A percentile compares a stretch with the other conserved stretches of the same genome.
Conservation (phyloP, 306 rosid species). For the Quercus alba region DNA sequence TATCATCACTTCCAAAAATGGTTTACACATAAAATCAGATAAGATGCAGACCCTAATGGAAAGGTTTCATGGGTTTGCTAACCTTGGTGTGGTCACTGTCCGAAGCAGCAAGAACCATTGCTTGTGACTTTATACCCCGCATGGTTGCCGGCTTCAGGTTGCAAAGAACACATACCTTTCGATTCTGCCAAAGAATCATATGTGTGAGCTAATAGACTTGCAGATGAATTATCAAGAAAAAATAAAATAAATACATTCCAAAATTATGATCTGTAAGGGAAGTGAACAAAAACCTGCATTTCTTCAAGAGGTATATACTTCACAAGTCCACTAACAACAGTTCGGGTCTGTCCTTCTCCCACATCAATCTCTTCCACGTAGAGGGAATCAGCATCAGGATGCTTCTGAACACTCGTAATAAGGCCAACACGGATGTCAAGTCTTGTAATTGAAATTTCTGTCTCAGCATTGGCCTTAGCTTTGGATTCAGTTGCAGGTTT, state of each 20-base stretch:
- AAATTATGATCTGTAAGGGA: neutral
- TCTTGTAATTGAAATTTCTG: constrained; percentile 69
- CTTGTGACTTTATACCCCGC: constrained; percentile 93
- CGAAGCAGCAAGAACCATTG: constrained; percentile 96
- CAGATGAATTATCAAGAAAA: neutral
- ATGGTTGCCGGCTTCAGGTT: constrained; percentile 85
- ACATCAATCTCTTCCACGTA: constrained; percentile 95
- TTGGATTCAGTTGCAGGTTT: constrained; percentile 48
- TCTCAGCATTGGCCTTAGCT: constrained; percentile 48
- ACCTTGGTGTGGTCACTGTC: constrained; percentile 65
- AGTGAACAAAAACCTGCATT: constrained; percentile 70
- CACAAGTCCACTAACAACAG: constrained; percentile 95
- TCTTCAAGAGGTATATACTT: constrained; percentile 81
- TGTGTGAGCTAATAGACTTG: constrained; percentile 12
- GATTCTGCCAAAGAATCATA: constrained; percentile 53
- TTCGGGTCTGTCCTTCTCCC: constrained; percentile 77
- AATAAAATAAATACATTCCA: neutral
- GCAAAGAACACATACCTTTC: constrained; percentile 91
- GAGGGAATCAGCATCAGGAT: constrained; percentile 91
- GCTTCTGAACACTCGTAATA: constrained; percentile 71
- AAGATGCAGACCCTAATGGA: neutral
- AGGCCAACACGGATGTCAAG: constrained; percentile 91
- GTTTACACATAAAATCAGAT: neutral
- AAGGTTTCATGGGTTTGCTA: constrained; percentile 17
- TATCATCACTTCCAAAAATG: neutral